Conservation (phyloP, 2,329 filamentous ascomycete species). For the Fusarium illudens region DNA sequence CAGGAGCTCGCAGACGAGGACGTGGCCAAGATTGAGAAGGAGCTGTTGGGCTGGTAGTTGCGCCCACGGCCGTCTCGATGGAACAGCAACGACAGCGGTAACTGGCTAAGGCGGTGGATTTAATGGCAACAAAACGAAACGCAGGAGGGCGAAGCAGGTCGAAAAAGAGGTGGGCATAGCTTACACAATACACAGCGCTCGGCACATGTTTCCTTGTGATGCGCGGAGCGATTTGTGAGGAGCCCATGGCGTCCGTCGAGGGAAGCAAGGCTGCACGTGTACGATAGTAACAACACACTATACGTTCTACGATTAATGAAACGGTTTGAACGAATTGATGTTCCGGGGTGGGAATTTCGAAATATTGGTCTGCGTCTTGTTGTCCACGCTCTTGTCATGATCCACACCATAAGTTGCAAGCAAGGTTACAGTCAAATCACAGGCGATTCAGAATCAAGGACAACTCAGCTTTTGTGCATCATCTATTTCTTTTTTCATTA, state of each 20-base stretch:
- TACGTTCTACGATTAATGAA: slow-evolving; percentile 33
- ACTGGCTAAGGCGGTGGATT: slow-evolving; percentile 7
- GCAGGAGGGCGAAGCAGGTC: neutral
- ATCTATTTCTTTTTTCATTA: slow-evolving; percentile 33
- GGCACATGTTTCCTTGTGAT: slow-evolving; percentile 16
- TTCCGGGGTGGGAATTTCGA: neutral
- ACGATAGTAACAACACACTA: slow-evolving; percentile 27
- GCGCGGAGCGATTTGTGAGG: slow-evolving; percentile 10
- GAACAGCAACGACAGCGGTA: neutral
- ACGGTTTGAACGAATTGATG: slow-evolving; percentile 12
- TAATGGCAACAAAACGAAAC: slow-evolving; percentile 15
- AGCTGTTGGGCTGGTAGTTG: slow-evolving; percentile 52
- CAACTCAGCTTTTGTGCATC: slow-evolving; percentile 17
- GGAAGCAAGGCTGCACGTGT: slow-evolving; percentile 33
- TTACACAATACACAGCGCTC: slow-evolving; percentile 31
- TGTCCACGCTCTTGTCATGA: neutral
- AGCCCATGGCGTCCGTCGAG: neutral
- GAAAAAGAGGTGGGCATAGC: slow-evolving; percentile 22
- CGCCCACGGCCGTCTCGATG: slow-evolving; percentile 4
- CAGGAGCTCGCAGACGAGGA: slow-evolving; percentile 51
- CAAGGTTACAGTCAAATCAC: neutral
- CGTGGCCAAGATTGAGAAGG: slow-evolving; percentile 55
- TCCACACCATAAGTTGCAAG: neutral
- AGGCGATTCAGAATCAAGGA: neutral
- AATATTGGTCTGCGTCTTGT: neutral